Base-by-base conservation (phyloP, 148 eudicot genomes). In the Suaeda aralocaspica region DNA sequence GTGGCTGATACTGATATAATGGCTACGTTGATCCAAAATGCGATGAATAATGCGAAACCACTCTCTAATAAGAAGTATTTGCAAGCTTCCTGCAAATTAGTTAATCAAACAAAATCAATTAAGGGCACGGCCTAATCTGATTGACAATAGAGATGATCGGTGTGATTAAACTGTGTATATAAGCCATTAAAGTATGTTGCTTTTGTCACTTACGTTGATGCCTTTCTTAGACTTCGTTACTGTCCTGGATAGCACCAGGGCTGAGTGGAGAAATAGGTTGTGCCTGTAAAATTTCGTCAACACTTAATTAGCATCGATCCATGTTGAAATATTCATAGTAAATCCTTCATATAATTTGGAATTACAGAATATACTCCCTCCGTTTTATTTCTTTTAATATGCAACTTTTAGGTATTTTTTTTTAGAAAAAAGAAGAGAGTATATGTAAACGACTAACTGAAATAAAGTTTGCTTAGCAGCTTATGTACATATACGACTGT, bases 181-280 rank as follows among this genome's bases (percentile, higher is more conserved):
- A n/a, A n/a, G n/a, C n/a, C 39, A 66, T 30, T 21, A 59, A 28
- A 10, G 21, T n/a, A n/a, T n/a, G 9, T 22, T 22, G 1, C 41
- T 15, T 0, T 11, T 39, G 55, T 34, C 4, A 64, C 79, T 0
- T 77, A 77, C 83, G 26, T 83, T 80, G 26, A 80, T 74, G 33
- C 75, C 89, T n/a, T 74, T 81, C 0, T 69, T 85, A 4, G 92
- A 78, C 33, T 66, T 81, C 13, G 96, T 92, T 65, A 84, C 76
- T 65, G 79, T 88, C 36, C 96, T 66, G 0, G 91, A 83, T 29
- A 90, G 76, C 6, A 90, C 96, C 18, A 90, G 92, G 55, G 96
- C 96, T 3, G 96, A 90, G 72, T 90, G 96, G 30, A 90, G 91
- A 62, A 90, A 88, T 4, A 90, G 81, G 73, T 90, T 90, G 66